A percentile compares a stretch with the other conserved stretches of the same genome.
These are phyloP conservation scores for Solanum aculeatissimum DNA, from an alignment of 305 asterid species.

Conservation along the genomic window DNA sequence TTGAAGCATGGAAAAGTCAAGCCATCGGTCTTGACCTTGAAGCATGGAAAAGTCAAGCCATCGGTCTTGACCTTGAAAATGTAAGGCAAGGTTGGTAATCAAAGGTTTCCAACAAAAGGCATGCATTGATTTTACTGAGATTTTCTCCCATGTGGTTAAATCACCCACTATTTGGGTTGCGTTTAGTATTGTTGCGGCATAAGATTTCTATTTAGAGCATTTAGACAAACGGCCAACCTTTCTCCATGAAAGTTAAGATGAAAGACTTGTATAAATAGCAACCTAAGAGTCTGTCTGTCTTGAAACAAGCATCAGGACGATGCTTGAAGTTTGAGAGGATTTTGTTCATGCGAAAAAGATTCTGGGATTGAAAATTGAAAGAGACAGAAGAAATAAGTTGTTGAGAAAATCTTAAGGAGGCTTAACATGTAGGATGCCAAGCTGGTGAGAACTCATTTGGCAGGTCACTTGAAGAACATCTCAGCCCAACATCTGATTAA, in stretches of 20 bases:
- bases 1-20: too few species aligned
- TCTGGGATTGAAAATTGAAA: too few species aligned
- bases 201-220: background rate
- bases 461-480: background rate
- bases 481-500: too few species aligned
- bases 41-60: too few species aligned
- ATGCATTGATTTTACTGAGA: background rate
- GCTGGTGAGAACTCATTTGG: background rate
- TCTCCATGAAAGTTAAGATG: background rate
- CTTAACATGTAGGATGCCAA: background rate
- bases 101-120: background rate
- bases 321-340: background rate
- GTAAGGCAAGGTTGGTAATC: background rate
- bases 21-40: too few species aligned
- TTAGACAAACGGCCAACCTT: background rate
- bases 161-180: background rate
- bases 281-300: background rate
- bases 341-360: too few species aligned
- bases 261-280: background rate
- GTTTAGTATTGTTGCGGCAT: background rate
- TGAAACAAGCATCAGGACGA: background rate
- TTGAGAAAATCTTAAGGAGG: background rate
- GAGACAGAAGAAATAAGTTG: background rate
- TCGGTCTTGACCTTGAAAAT: too few species aligned
- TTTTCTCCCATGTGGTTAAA: background rate